phyloP scores from a whole-genome alignment of 2,329 filamentous ascomycete species.

The Talaromyces funiculosus region DNA sequence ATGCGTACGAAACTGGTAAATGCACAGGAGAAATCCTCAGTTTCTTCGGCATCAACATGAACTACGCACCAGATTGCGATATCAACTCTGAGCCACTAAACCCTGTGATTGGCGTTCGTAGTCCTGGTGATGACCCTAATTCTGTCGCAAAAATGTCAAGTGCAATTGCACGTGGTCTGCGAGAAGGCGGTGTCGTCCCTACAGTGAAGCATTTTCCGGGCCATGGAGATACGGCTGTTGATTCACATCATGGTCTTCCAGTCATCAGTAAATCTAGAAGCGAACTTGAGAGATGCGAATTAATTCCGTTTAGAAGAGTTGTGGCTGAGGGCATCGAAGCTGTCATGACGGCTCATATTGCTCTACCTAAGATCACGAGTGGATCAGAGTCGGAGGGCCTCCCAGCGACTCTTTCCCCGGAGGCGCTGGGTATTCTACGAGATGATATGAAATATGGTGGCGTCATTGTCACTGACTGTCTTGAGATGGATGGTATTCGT shows the following conservation, averaged over 20 bases:
- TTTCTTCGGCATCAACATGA: slow-evolving; percentile 42
- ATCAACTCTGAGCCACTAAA: slow-evolving; percentile 43
- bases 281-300: slow-evolving; percentile 36
- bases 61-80: slow-evolving; percentile 43
- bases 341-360: slow-evolving; percentile 44
- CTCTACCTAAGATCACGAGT: slow-evolving; percentile 30
- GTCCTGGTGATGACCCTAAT: slow-evolving; percentile 39
- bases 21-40: slow-evolving; percentile 36
- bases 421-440: slow-evolving; percentile 35
- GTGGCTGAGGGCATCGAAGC: slow-evolving; percentile 38
- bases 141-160: slow-evolving; percentile 39
- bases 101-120: slow-evolving; percentile 41
- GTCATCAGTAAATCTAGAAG: slow-evolving; percentile 34
- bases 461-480: slow-evolving; percentile 42
- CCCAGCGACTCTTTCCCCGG: slow-evolving; percentile 37
- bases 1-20: slow-evolving; percentile 32
- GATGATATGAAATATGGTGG: slow-evolving; percentile 41
- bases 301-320: slow-evolving; percentile 41
- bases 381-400: slow-evolving; percentile 20
- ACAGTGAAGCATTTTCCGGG: slow-evolving; percentile 45
- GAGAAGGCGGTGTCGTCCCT: slow-evolving; percentile 35
- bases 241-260: slow-evolving; percentile 41
- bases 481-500: slow-evolving; percentile 43
- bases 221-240: slow-evolving; percentile 41
- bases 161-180: slow-evolving; percentile 34